Evolutionary conservation across 1,139 yeast genomes (phyloP).

Genomic region (Pichia sp.): DNA sequence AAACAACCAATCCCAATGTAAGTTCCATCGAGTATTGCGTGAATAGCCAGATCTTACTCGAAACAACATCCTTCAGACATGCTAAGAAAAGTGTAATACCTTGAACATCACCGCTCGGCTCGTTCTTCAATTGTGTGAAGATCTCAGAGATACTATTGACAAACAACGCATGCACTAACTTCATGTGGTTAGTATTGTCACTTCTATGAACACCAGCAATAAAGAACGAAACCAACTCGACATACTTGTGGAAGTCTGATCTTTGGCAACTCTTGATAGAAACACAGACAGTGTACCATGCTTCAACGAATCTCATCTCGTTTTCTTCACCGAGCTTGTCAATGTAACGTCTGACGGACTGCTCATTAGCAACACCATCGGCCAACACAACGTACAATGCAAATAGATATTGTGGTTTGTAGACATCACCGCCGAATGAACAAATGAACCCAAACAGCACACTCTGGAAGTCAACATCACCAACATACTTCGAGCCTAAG

Average conservation of each 20-base stretch:
- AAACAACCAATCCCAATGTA: slow-evolving; percentile 39
- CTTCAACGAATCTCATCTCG: neutral
- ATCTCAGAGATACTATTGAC: slow-evolving; percentile 5
- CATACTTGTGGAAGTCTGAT: slow-evolving; percentile 9
- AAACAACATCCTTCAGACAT: slow-evolving; percentile 40
- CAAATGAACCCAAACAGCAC: slow-evolving; percentile 22
- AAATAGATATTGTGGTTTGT: slow-evolving; percentile 19
- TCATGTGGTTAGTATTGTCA: slow-evolving; percentile 3
- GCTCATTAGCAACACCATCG: slow-evolving; percentile 1
- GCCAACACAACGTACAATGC: slow-evolving; percentile 24
- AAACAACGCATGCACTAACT: slow-evolving; percentile 6
- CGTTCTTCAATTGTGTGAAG: slow-evolving; percentile 7
- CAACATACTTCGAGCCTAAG: slow-evolving; percentile 8
- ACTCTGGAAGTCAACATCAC: slow-evolving; percentile 10
- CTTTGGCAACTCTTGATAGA: slow-evolving; percentile 9
- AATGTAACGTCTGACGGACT: slow-evolving; percentile 5
- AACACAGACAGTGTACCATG: slow-evolving; percentile 18
- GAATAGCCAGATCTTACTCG: slow-evolving; percentile 56
- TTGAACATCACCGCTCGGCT: neutral
- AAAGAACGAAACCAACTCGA: slow-evolving; percentile 17
- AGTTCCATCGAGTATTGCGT: slow-evolving; percentile 69
- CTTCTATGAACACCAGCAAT: slow-evolving; percentile 18
- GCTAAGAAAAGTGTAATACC: slow-evolving; percentile 5
- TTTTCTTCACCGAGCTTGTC: neutral
- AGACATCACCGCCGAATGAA: slow-evolving; percentile 8